These are phyloP conservation scores for Alternaria tenuissima DNA, from an alignment of 2,329 filamentous ascomycete genomes.

Conservation along the genomic window DNA sequence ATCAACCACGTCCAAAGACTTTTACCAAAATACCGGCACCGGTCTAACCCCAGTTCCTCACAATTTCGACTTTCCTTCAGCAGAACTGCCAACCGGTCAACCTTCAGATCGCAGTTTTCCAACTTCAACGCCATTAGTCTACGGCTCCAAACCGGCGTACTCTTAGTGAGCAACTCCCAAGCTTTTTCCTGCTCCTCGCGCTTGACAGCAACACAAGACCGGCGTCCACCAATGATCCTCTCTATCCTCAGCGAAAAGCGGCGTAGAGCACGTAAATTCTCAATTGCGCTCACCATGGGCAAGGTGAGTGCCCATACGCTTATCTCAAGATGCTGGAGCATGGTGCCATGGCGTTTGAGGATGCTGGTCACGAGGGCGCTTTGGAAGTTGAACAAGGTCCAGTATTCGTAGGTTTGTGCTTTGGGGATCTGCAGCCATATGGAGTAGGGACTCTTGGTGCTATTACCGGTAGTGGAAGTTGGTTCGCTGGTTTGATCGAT, in stretches of 20 bases:
- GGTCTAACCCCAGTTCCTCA: conserved; percentile 33
- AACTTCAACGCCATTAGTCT: conserved; percentile 31
- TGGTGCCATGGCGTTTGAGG: conserved; percentile 33
- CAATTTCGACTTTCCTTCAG: conserved; percentile 26
- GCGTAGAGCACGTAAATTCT: conserved; percentile 28
- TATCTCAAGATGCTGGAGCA: conserved; percentile 40
- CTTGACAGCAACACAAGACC: conserved; percentile 15
- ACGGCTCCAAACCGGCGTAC: conserved; percentile 20
- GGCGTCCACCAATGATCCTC: conserved; percentile 21
- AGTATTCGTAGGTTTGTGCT: conserved; percentile 27
- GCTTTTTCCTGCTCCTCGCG: conserved; percentile 23
- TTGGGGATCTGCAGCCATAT: conserved; percentile 12
- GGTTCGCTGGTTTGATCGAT: background rate
- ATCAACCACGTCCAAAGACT: conserved; percentile 33
- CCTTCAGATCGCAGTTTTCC: conserved; percentile 31
- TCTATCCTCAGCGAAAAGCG: conserved; percentile 38
- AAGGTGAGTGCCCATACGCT: conserved; percentile 39
- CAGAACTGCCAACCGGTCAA: conserved; percentile 26
- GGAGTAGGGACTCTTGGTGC: background rate
- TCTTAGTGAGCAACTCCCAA: conserved; percentile 25
- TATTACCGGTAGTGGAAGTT: conserved; percentile 55
- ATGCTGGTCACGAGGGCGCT: conserved; percentile 36
- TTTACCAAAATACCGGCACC: conserved; percentile 26
- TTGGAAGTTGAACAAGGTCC: conserved; percentile 40
- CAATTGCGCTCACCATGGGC: conserved; percentile 34